Base-by-base conservation (phyloP, 106 monocot genomes). In the Agapanthus africanus region DNA sequence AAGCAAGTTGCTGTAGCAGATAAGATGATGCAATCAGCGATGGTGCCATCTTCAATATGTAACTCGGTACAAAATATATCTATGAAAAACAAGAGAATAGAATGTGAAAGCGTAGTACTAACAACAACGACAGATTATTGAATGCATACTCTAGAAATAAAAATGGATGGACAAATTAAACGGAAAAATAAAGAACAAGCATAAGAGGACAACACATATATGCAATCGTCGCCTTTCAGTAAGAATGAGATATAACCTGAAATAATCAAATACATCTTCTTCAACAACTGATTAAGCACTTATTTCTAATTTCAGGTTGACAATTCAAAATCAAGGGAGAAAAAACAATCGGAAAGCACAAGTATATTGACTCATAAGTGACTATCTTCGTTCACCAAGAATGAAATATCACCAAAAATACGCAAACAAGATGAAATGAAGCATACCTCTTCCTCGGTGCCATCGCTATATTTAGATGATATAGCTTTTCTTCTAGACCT, bases 401-500 rank as follows among this genome's bases (percentile, higher is more conserved):
- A 63, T 21, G 33, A 64, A 37, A 65, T 65, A n/a, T 18, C 33
- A 61, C 5, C 19, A 56, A 35, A 47, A 35, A 60, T 60, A 16
- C n/a, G n/a, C n/a, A 42, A 42, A 42, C 13, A 62, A 59, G 64
- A 59, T 28, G 11, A 69, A 65, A 46, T 31, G 25, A 0, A 25
- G 37, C 23, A 33, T 77, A 89, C 93, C 86, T 85, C 69, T 13
- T 32, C 18, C 31, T 77, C 70, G 42, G 21, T n/a, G 47, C 66
- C 47, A 57, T 85, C 79, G 63, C 41, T 52, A 65, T 79, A 75
- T 31, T 64, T 66, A 46, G 70, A 11, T 56, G 87, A 87, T 72
- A 92, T 68, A 54, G 79, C 95, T 79, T 80, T 97, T 77, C 95
- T 86, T 79, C 91, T 91, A 25, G 79, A 38, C 63, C 91, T 84